Evolutionary conservation across 768 basidiomycete genomes (phyloP).

Genomic region (Chiua virens): DNA sequence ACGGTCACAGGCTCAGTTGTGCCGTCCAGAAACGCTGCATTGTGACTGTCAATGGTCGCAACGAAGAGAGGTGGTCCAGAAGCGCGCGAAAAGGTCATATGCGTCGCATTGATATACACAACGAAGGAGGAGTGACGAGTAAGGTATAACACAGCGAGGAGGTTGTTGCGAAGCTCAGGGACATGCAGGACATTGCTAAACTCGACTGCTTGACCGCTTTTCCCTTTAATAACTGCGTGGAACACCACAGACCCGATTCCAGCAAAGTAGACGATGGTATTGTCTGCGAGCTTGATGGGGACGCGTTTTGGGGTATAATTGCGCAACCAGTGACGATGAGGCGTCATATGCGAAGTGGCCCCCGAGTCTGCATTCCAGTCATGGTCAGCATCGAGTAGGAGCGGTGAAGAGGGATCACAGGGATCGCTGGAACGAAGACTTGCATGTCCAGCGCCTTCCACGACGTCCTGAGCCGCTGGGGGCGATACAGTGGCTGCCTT

Average conservation of each 20-base stretch:
- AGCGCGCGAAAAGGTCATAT: neutral
- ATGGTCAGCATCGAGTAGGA: neutral
- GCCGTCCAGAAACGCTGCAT: conserved; percentile 22
- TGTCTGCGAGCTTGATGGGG: neutral
- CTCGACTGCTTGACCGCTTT: too few relatives aligned
- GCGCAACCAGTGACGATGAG: neutral
- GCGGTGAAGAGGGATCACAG: neutral
- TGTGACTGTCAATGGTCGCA: conserved; percentile 11
- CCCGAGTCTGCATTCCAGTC: neutral
- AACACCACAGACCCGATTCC: conserved; percentile 2
- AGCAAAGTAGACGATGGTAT: neutral
- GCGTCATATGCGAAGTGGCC: neutral
- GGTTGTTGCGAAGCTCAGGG: too few relatives aligned
- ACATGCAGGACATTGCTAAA: too few relatives aligned
- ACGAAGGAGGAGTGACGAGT: neutral
- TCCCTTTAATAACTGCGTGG: too few relatives aligned
- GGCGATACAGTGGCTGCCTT: neutral
- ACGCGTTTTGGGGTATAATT: neutral
- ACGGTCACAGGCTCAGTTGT: conserved; percentile 2
- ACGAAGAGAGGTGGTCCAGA: conserved; percentile 4
- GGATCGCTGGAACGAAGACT: neutral
- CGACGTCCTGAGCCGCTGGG: too few relatives aligned
- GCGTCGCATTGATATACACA: too few relatives aligned
- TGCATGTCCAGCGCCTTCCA: too few relatives aligned
- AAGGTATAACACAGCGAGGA: conserved; percentile 16